Evolutionary conservation across 352 stramenopile genomes (phyloP), one percentile per base, ranked within the genome.

Genomic region (Pythium insidiosum): DNA sequence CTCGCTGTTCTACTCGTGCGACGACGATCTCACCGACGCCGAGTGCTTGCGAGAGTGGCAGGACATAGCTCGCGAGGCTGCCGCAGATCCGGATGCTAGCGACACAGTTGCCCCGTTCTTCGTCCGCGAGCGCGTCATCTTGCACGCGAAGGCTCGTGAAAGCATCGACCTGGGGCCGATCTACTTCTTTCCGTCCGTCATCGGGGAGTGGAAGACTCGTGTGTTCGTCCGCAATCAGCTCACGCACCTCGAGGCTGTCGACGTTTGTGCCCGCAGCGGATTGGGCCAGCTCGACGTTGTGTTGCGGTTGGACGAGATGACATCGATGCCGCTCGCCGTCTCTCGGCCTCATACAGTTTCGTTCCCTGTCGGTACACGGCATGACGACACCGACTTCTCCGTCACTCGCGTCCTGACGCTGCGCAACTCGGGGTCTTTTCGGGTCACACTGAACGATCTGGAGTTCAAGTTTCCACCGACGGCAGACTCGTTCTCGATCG

Each of bases 221-320:
- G 28, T 84, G 4, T 87, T 66, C 46, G 58, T 87, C 10, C 74
- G 74, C 21, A 84, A 81, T 36, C 52, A 72, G 30, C 60, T 87
- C n/a, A 76, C 74, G 2, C 74, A 87, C 40, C 70, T 87, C 20
- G 74, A 87, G 38, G 46, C 59, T 11, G 33, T 84, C 5, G 19
- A 24, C 2, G 33, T 87, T 16, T 15, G 51, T 21, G 74, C 66
- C 5, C 44, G 35, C 2, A 82, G 68, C 50, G 74, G 67, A 1
- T 56, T 64, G 49, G 73, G 69, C 4, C 47, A 43, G 2, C 37
- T 85, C 7, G 37, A 36, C 1, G 7, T 82, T n/a, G n/a, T 19
- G 12, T 22, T 51, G n/a, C 23, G 22, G 6, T 21, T 3, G 6
- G 11, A 11, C 23, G 10, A 43, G 10, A 15, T n/a, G n/a, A n/a